Base-by-base conservation (phyloP, 139 green algal species). In the Chlamydomonas schloesseri region DNA sequence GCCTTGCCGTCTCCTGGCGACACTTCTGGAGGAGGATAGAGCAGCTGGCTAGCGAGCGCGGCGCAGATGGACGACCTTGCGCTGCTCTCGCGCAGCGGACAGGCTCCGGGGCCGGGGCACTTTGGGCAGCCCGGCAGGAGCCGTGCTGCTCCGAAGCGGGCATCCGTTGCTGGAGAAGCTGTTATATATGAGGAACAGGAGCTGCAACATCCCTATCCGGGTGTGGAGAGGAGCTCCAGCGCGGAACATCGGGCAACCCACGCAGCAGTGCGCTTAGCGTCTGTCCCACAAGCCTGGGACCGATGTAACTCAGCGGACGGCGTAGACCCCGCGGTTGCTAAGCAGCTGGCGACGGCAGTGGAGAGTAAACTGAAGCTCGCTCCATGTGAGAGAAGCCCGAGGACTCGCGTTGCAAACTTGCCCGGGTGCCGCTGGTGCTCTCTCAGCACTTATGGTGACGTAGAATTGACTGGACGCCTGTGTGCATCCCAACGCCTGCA, bases 301-400 rank as follows among this genome's bases (percentile, higher is more conserved):
- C 60, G 76, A 36, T 73, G n/a, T n/a, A 81, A 70, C 70, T 73
- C 70, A 28, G 58, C 72, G 29, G 60, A 80, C 24, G 72, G 82
- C 10, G 21, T 73, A 24, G 72, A 58, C 82, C 71, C 71, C 0
- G 37, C 26, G 14, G 57, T 53, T 20, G 71, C 70, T 37, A 71
- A 58, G n/a, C 65, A 80, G 71, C 57, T 81, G 36, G 71, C 58
- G 18, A 55, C 36, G 10, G 82, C 71, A 26, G 73, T 88, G 60
- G 72, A 88, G 60, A 73, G 82, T 24, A 88, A 88, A n/a, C 72
- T 88, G 13, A 88, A 88, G 36, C 73, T 88, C 3, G 83, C 83
- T 10, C 83, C 83, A 50, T 50, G 42, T 50, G 42, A 50, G 42
- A 50, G 42, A 50, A 50, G 42, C 42, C 42, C 8, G 42, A 8